Evolutionary conservation across 2,329 filamentous ascomycete genomes (phyloP).

Genomic region (Trichoderma atroviride): DNA sequence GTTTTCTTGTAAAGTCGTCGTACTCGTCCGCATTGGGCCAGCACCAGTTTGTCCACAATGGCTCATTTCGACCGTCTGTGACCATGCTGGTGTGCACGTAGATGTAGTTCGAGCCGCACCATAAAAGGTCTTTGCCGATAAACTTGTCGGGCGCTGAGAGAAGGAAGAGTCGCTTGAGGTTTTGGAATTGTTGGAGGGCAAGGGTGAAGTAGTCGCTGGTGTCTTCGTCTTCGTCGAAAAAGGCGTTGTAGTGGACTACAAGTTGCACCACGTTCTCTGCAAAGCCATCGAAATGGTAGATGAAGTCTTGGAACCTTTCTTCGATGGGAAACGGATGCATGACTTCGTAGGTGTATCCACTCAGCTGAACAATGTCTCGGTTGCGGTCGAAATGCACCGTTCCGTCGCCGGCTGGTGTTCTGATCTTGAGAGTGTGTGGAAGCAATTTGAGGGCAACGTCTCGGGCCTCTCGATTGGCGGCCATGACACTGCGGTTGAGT

Average conservation of each 20-base stretch:
- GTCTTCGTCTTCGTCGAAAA: constrained; percentile 4
- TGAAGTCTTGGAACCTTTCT: not conserved
- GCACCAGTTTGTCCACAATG: constrained; percentile 35
- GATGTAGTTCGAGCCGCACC: constrained; percentile 39
- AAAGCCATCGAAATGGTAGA: constrained; percentile 34
- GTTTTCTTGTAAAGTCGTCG: constrained; percentile 35
- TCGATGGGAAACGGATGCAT: not conserved
- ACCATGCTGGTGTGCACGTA: constrained; percentile 36
- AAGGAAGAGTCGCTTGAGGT: constrained; percentile 37
- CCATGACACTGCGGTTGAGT: constrained; percentile 37
- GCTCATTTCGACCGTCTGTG: constrained; percentile 34
- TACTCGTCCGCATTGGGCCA: constrained; percentile 42
- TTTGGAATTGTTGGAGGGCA: constrained; percentile 30
- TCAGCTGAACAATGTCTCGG: constrained; percentile 38
- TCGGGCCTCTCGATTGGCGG: constrained; percentile 43
- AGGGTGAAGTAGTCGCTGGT: constrained; percentile 1
- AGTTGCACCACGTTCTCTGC: constrained; percentile 37
- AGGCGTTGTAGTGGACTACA: constrained; percentile 30
- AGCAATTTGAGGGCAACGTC: constrained; percentile 36
- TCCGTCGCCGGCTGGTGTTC: constrained; percentile 30
- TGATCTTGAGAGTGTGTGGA: constrained; percentile 40
- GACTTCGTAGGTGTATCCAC: constrained; percentile 14
- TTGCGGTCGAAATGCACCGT: constrained; percentile 38
- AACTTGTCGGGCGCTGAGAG: not conserved
- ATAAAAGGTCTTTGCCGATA: constrained; percentile 32